Conservation (phyloP, 2,329 filamentous ascomycete genomes). For the Diplodia corticola region DNA sequence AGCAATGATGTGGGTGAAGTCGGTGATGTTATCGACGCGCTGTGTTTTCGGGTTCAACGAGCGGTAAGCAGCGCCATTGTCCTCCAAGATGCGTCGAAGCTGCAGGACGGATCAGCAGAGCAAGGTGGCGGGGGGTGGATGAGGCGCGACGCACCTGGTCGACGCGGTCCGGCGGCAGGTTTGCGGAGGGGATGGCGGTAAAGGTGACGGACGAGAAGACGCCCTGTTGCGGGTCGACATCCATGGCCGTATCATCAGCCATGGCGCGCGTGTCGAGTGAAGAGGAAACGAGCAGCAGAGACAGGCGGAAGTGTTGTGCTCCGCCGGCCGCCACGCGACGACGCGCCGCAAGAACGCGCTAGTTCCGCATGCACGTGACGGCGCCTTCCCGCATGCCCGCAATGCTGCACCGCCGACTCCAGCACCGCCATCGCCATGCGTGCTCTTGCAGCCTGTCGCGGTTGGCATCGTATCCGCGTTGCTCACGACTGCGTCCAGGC, state of each 20-base stretch:
- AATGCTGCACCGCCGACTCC: neutral
- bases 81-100: constrained; percentile 49
- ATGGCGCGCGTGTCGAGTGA: neutral
- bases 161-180: constrained; percentile 34
- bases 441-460: neutral
- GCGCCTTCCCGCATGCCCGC: neutral
- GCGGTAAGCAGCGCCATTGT: constrained; percentile 52
- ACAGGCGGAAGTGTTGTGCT: neutral
- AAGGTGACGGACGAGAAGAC: constrained; percentile 45
- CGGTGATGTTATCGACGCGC: constrained; percentile 42
- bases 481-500: no score
- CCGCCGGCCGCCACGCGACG: neutral
- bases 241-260: constrained; percentile 13
- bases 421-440: neutral
- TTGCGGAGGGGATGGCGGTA: constrained; percentile 45
- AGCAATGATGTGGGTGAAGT: constrained; percentile 67
- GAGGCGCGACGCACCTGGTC: constrained; percentile 29
- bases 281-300: neutral
- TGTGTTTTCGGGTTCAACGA: constrained; percentile 42
- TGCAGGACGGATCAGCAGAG: constrained; percentile 34
- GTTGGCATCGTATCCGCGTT: no score
- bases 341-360: constrained; percentile 11
- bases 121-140: neutral
- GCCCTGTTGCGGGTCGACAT: constrained; percentile 27
- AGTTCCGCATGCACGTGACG: neutral